These are phyloP conservation scores for Ceratocystis papillata DNA, from an alignment of 2,329 filamentous ascomycete genomes.

Conservation along the genomic window DNA sequence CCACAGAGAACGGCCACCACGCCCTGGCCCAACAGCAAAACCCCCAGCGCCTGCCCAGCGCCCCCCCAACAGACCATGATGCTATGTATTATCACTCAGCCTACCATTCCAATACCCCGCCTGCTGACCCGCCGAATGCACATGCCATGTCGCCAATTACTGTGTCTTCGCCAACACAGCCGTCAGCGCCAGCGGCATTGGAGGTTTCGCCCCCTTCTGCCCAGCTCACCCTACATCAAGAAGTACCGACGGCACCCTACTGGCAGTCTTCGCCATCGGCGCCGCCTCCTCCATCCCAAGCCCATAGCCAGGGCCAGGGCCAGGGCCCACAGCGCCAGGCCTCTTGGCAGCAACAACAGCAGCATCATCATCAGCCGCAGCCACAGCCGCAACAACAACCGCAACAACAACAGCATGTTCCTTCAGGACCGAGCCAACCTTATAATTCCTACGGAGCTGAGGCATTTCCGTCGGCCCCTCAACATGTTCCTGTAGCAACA, in stretches of 20 bases:
- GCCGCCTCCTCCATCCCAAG: not conserved
- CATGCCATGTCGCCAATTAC: slow-evolving; percentile 24
- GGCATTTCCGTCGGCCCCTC: slow-evolving; percentile 54
- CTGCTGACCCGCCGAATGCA: slow-evolving; percentile 25
- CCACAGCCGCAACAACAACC: slow-evolving; percentile 28
- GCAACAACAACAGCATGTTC: slow-evolving; percentile 29
- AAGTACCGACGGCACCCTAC: slow-evolving; percentile 21
- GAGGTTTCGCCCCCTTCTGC: slow-evolving; percentile 17
- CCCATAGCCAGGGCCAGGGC: slow-evolving; percentile 26
- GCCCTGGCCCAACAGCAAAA: slow-evolving; percentile 1
- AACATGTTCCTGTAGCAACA: slow-evolving; percentile 44
- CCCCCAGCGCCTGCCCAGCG: slow-evolving; percentile 25
- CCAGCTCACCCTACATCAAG: slow-evolving; percentile 24
- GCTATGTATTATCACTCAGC: slow-evolving; percentile 44
- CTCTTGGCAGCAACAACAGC: slow-evolving; percentile 29
- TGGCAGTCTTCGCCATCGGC: slow-evolving; percentile 15
- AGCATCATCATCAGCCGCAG: slow-evolving; percentile 25
- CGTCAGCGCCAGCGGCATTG: slow-evolving; percentile 17
- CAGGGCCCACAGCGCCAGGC: slow-evolving; percentile 28
- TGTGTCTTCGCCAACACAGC: slow-evolving; percentile 14
- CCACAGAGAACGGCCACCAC: slow-evolving; percentile 28
- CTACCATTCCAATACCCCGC: slow-evolving; percentile 27
- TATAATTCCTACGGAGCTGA: slow-evolving; percentile 44
- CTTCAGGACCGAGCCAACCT: slow-evolving; percentile 20
- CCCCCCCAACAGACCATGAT: slow-evolving; percentile 39